Evolutionary conservation across 2,329 filamentous ascomycete genomes (phyloP).

Genomic region (Trichoderma guizhouense): DNA sequence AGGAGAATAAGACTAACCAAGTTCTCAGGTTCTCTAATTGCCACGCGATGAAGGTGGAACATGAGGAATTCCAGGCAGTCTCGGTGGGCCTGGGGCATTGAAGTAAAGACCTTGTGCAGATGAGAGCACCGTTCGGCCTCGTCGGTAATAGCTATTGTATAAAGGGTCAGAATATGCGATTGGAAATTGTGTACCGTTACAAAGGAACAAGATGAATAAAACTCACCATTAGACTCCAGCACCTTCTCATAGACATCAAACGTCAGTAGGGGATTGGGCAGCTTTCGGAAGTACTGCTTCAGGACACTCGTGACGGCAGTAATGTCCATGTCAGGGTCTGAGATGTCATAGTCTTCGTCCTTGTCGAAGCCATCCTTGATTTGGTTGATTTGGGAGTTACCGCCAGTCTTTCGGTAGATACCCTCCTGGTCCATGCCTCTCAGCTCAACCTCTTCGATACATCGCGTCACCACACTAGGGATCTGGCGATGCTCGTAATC

Average conservation of each 20-base stretch:
- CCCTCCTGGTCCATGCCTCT: slow-evolving; percentile 97
- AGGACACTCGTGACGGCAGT: slow-evolving; percentile 92
- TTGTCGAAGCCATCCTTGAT: slow-evolving; percentile 91
- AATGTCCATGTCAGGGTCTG: slow-evolving; percentile 89
- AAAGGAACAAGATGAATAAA: neutral
- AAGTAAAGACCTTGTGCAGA: slow-evolving; percentile 69
- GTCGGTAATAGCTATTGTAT: slow-evolving; percentile 58
- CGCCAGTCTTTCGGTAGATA: slow-evolving; percentile 96
- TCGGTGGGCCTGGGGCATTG: slow-evolving; percentile 77
- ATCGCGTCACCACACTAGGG: slow-evolving; percentile 84
- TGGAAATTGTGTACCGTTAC: neutral
- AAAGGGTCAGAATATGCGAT: slow-evolving; percentile 18
- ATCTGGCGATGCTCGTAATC: slow-evolving; percentile 88
- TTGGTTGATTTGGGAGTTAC: slow-evolving; percentile 82
- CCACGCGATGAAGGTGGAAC: slow-evolving; percentile 87
- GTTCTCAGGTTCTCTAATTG: slow-evolving; percentile 78
- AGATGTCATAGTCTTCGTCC: slow-evolving; percentile 83
- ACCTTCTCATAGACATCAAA: slow-evolving; percentile 90
- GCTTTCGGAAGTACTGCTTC: slow-evolving; percentile 95
- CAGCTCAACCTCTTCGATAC: slow-evolving; percentile 93
- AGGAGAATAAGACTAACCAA: slow-evolving; percentile 53
- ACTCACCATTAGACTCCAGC: slow-evolving; percentile 73
- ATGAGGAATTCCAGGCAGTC: slow-evolving; percentile 92
- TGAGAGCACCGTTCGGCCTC: slow-evolving; percentile 66
- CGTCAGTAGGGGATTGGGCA: slow-evolving; percentile 84